Evolutionary conservation across 1,284 basidiomycete species (phyloP), one percentile per base, ranked within the genome.

Genomic region (Sphagnurus paluster): DNA sequence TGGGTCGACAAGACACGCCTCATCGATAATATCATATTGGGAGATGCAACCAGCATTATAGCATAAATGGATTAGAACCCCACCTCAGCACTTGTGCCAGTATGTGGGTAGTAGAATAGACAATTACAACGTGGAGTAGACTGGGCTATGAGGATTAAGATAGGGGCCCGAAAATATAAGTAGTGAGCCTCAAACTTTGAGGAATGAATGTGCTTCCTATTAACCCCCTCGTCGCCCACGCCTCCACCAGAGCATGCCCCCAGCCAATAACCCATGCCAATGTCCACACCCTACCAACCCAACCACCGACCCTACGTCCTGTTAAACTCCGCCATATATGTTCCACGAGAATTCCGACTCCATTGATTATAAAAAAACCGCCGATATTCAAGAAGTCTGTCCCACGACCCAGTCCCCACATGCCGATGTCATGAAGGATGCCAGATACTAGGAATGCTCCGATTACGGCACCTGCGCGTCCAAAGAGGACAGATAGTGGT

Each of bases 1-100:
- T 90, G 87, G 79, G 79, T 98, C 2, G 93, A 92, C 35, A 79
- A 77, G 61, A 98, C 94, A 26, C 75, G 96, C 54, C 64, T 99
- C 58, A 98, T 99, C 41, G 96, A 99, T 66, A 99, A 99, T 65
- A 65, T 98, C 30, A 69, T 96, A 33, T 66, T 96, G 1, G 91
- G 88, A 0, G 71, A 80, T 56, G 46, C 50, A 5, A 55, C 44
- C 36, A 60, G 50, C 24, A 66, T 73, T 39, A 40, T 70, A 39
- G 52, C 45, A 34, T 64, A 50, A 49, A 13, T 4, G 34, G 20
- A 5, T 32, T n/a, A n/a, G n/a, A n/a, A n/a, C n/a, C n/a, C n/a
- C n/a, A n/a, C n/a, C n/a, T n/a, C n/a, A n/a, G n/a, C n/a, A n/a
- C n/a, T n/a, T n/a, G n/a, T n/a, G n/a, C n/a, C 17, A 21, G 25